A percentile compares a stretch with the other conserved stretches of the same genome.
phyloP scores from a whole-genome alignment of 768 basidiomycete species.

The Lepiota venenata region DNA sequence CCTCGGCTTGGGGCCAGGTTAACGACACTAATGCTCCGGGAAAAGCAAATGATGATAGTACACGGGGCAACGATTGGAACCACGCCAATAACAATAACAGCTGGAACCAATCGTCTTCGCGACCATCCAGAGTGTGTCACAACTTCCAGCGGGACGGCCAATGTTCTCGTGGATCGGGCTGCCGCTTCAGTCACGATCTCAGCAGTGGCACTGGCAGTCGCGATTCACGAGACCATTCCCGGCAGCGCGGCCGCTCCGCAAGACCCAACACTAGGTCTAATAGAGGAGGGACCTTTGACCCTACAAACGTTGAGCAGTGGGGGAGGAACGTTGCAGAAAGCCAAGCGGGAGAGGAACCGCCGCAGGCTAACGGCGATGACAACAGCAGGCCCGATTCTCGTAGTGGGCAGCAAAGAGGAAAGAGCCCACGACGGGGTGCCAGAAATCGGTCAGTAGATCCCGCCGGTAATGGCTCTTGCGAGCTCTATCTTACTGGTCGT shows the following conservation, averaged over 20 bases:
- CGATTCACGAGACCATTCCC: conserved; percentile 5
- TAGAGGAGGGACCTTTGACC: not conserved
- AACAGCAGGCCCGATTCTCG: not conserved
- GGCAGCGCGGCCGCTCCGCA: not conserved
- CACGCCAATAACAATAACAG: not conserved
- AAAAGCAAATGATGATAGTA: conserved; percentile 3
- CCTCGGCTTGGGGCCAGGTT: not conserved
- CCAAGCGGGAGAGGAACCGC: no score
- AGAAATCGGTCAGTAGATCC: conserved; percentile 13
- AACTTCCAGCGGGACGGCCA: conserved; percentile 8
- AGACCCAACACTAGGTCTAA: not conserved
- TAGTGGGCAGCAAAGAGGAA: not conserved
- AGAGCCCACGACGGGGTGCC: not conserved
- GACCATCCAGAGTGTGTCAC: not conserved
- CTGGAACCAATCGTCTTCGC: not conserved
- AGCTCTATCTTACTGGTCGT: conserved; percentile 13
- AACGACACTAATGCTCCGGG: conserved; percentile 14
- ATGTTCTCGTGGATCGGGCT: conserved; percentile 16
- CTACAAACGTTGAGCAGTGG: not conserved
- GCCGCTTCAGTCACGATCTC: conserved; percentile 22
- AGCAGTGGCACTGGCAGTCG: conserved; percentile 4
- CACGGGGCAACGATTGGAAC: not conserved
- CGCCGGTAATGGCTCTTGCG: conserved; percentile 7
- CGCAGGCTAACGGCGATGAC: not conserved
- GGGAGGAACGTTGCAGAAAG: conserved; percentile 6